Conservation (phyloP, 306 rosid genomes). For the Gastrolobium villosum region DNA sequence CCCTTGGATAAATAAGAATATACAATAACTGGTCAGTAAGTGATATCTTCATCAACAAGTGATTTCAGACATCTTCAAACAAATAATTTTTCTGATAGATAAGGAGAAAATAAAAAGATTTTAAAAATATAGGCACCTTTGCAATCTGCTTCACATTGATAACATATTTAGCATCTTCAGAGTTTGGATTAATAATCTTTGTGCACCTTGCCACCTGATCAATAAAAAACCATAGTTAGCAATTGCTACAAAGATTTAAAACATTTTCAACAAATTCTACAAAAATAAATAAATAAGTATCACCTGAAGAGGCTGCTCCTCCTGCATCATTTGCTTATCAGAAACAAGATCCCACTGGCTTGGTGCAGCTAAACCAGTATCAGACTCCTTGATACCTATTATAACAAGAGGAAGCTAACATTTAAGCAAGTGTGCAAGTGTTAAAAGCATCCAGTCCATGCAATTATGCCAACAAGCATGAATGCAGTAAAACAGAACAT, state of each 20-base stretch:
- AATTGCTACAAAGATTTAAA: conserved; percentile 11
- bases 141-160: conserved; percentile 98
- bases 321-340: conserved; percentile 99
- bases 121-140: conserved; percentile 63
- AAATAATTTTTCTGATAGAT: conserved; percentile 11
- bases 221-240: conserved; percentile 45
- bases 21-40: not conserved
- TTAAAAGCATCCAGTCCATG: conserved; percentile 2
- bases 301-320: conserved; percentile 99
- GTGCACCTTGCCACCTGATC: conserved; percentile 97
- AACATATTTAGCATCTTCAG: conserved; percentile 97
- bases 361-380: conserved; percentile 99
- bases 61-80: conserved; percentile 25
- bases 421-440: conserved; percentile 30
- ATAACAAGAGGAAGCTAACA: conserved; percentile 34
- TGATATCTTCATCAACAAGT: conserved; percentile 35
- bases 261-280: conserved; percentile 7
- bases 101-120: not conserved
- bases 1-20: not conserved
- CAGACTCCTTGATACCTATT: conserved; percentile 97
- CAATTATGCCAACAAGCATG: conserved; percentile 29
- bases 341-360: conserved; percentile 99
- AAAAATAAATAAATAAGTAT: not conserved
- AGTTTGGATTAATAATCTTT: conserved; percentile 94
- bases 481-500: conserved; percentile 30